These are phyloP conservation scores for Paramecium caudatum DNA, from an alignment of 73 alveolate genomes.

Conservation along the genomic window DNA sequence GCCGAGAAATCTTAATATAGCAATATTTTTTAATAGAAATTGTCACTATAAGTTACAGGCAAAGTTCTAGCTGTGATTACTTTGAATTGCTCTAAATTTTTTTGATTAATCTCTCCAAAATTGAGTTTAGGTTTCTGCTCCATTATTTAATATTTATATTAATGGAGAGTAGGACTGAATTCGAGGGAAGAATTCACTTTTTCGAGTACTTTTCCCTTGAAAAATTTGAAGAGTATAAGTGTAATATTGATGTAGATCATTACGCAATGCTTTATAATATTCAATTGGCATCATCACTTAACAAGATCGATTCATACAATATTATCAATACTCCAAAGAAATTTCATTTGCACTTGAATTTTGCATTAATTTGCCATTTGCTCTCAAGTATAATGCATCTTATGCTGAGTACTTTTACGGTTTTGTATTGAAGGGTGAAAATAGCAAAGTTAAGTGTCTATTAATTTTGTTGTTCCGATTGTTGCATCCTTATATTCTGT, in stretches of 20 bases:
- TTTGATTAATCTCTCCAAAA: conserved; percentile 51
- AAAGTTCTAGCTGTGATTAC: conserved; percentile 20
- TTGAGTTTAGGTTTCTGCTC: conserved; percentile 44
- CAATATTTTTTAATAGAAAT: conserved; percentile 8
- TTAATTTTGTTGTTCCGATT: background rate
- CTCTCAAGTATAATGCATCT: conserved; percentile 36
- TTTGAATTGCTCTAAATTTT: conserved; percentile 44
- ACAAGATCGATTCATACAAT: conserved; percentile 33
- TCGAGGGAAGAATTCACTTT: conserved; percentile 32
- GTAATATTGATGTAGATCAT: background rate
- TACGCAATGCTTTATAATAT: conserved; percentile 11
- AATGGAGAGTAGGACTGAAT: conserved; percentile 48
- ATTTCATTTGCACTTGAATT: conserved; percentile 6
- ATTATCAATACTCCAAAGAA: conserved; percentile 32
- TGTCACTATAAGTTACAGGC: conserved; percentile 63
- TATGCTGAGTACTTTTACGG: conserved; percentile 16
- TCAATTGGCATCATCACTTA: conserved; percentile 16
- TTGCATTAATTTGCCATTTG: conserved; percentile 35
- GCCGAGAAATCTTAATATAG: background rate
- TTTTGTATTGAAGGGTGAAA: background rate
- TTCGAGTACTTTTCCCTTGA: conserved; percentile 58
- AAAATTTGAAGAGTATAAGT: conserved; percentile 35
- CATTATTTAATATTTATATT: conserved; percentile 44
- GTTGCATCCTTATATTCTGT: background rate
- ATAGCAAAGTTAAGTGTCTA: background rate